Conservation (phyloP, 176 grass and related monocot genomes). For the maize (Zea mays) region DNA sequence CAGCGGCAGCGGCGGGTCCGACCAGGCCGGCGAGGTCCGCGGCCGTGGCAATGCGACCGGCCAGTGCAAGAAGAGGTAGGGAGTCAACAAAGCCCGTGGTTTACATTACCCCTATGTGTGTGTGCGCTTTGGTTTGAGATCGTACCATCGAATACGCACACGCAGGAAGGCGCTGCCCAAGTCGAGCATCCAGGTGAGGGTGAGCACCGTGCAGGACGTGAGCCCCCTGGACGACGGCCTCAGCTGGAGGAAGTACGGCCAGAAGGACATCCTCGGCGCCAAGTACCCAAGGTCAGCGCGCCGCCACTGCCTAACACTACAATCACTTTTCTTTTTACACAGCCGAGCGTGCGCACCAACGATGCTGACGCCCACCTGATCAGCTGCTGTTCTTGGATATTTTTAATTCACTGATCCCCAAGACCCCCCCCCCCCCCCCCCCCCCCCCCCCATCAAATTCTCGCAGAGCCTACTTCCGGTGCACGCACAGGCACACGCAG, state of each 20-base stretch:
- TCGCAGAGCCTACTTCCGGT: constrained; percentile 86
- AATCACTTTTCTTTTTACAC: background rate
- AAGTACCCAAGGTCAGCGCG: constrained; percentile 82
- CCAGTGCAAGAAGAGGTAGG: constrained; percentile 67
- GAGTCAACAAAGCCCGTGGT: too few relatives aligned
- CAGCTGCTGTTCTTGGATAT: too few relatives aligned
- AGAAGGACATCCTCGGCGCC: constrained; percentile 95
- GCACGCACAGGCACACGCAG: constrained; percentile 80
- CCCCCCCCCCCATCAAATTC: background rate
- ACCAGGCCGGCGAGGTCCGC: constrained; percentile 42
- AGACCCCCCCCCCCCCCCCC: too few relatives aligned
- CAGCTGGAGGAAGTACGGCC: constrained; percentile 98
- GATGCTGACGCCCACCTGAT: background rate
- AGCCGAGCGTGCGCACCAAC: background rate
- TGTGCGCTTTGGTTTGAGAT: background rate
- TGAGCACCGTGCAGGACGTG: constrained; percentile 52
- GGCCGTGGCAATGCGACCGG: constrained; percentile 42
- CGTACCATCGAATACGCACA: background rate
- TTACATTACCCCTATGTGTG: too few relatives aligned
- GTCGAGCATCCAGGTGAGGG: constrained; percentile 65
- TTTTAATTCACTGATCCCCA: background rate
- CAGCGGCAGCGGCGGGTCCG: constrained; percentile 60
- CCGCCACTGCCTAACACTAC: background rate
- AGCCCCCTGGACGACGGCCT: constrained; percentile 72
- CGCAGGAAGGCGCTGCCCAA: constrained; percentile 74